Conservation (phyloP, 1,284 basidiomycete species). For the Anthracocystis panici-leucophaei region DNA sequence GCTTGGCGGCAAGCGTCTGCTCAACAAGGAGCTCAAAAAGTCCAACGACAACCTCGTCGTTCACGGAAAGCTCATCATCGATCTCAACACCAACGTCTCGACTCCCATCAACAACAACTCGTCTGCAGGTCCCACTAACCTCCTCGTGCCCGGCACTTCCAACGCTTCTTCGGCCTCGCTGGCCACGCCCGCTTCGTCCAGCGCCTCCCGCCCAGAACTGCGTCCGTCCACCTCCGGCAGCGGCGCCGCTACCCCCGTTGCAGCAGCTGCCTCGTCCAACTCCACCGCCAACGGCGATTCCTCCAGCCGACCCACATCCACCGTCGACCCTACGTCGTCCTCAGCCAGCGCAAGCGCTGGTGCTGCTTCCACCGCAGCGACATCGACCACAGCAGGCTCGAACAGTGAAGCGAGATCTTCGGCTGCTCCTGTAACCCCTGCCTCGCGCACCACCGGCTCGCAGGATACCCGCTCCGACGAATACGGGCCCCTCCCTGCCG, state of each 20-base stretch:
- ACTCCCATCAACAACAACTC: conserved; percentile 63
- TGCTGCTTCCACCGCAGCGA: conserved; percentile 16
- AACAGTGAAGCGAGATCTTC: conserved; percentile 29
- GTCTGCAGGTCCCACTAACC: conserved; percentile 50
- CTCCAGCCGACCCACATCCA: conserved; percentile 40
- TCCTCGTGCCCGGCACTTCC: conserved; percentile 47
- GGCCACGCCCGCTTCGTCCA: conserved; percentile 31
- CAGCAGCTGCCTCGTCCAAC: conserved; percentile 28
- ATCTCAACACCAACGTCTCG: conserved; percentile 69
- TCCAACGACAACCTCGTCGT: conserved; percentile 69
- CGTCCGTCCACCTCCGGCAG: conserved; percentile 42
- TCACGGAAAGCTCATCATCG: conserved; percentile 69
- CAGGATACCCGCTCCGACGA: conserved; percentile 59
- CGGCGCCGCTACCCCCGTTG: conserved; percentile 29
- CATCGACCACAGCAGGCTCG: conserved; percentile 12
- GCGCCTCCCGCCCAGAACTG: conserved; percentile 26
- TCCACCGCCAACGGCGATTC: conserved; percentile 18
- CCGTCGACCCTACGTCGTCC: conserved; percentile 28
- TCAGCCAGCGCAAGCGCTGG: conserved; percentile 18
- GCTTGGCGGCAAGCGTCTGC: conserved; percentile 83
- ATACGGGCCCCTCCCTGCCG: conserved; percentile 76
- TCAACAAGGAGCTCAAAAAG: conserved; percentile 68
- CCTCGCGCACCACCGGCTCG: conserved; percentile 25
- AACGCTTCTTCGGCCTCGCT: conserved; percentile 62
- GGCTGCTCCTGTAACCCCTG: conserved; percentile 20